Base-by-base conservation (phyloP, 2,329 filamentous ascomycete species). In the Periconia sp. region DNA sequence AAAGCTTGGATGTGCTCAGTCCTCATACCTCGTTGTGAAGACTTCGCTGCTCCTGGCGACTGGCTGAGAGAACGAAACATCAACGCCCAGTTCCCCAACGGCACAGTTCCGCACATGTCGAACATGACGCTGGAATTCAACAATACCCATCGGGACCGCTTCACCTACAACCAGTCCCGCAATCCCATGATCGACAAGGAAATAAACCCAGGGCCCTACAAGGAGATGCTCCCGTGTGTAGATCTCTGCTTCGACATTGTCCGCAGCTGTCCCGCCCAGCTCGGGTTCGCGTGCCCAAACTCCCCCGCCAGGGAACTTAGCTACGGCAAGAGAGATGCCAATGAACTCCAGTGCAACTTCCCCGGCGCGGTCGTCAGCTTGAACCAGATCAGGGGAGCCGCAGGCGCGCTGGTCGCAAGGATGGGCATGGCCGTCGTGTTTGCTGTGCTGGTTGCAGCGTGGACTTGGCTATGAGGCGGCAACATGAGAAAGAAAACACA, bases 1-100 rank as follows among this genome's bases (percentile, higher is more conserved):
- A 96, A 95, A 69, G 78, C 85, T 61, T 99, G 94, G 94, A 84
- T 99, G 15, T 99, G 94, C 74, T 88, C 89, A 17, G 91, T 97
- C 19, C 87, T 85, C 12, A 94, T 99, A 49, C 94, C 94, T 1
- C 88, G 92, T 21, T 99, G 94, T 74, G 86, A 89, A 61, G 92
- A 96, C 72, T 94, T 88, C 59, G 82, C 79, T 36, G 82, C 78
- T 35, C 59, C 68, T 2, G 74, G 77, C 11, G 39, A 15, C 2
- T 63, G 47, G 36, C 78, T 90, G 2, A 81, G 85, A 47, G 75
- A 79, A 15, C 87, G 94, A 32, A 94, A 92, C 60, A 80, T 90
- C 39, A 83, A 78, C 22, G 48, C 86, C 46, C 58, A 79, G 0
- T 92, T 92, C 57, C 79, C 86, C 13, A 87, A 95, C 62, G 84